Base-by-base conservation (phyloP, 192 early-diverging fungal genomes). In the Umbelopsis ramanniana region DNA sequence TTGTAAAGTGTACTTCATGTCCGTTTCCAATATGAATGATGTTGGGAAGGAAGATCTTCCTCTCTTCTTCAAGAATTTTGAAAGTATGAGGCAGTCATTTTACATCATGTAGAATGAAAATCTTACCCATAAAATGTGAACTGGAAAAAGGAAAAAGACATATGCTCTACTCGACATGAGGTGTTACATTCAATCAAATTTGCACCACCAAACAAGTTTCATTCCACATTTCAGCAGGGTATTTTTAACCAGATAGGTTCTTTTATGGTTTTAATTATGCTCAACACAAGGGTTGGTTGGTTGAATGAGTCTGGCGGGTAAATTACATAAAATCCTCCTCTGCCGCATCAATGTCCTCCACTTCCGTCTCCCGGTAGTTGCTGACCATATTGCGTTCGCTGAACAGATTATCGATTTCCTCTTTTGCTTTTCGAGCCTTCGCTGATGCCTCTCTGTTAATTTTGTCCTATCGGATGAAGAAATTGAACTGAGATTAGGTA, bases 311-410 rank as follows among this genome's bases (percentile, higher is more conserved):
- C 11, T 43, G 40, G 40, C 40, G 40, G 40, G 1, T 43, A 43
- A 63, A 63, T 75, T 79, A 90, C 89, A 90, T 90, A 63, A 90
- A 90, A 73, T 90, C 89, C 1, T 90, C 89, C 66, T 90, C 89
- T 48, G 80, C 79, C 35, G 81, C 88, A 60, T 85, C 72, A 33
- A 80, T 67, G 67, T 85, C 84, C 4, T 82, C 80, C 22, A 82
- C 86, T 46, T 81, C 74, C n/a, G 77, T 74, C 67, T 81, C 81
- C 55, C 84, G 81, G 21, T 79, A 82, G 70, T 87, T 81, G n/a
- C 86, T 84, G 68, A 75, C 74, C 85, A 87, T 89, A 45, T 84
- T 84, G 22, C 71, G 72, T 70, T 66, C 66, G 26, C 76, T 79
- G 79, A 89, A 89, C 22, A 89, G 50, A 10, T 81, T 74, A 22